Evolutionary conservation across 1,139 yeast genomes (phyloP).

Genomic region (Yamadazyma dushanensis): DNA sequence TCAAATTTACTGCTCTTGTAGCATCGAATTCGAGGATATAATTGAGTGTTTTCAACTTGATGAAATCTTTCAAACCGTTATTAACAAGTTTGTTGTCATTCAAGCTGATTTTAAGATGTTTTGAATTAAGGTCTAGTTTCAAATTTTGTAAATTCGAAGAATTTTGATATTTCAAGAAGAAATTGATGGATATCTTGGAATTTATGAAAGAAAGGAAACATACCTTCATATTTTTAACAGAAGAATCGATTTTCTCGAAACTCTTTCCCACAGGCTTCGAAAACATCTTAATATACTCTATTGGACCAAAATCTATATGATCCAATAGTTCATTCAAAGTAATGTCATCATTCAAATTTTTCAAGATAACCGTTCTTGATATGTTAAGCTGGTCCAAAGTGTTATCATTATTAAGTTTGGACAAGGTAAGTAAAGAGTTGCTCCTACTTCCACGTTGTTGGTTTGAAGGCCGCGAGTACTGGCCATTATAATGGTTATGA

Average conservation of each 20-base stretch:
- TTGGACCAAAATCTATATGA: constrained; percentile 43
- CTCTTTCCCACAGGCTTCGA: constrained; percentile 28
- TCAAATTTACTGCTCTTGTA: constrained; percentile 33
- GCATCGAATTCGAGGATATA: constrained; percentile 43
- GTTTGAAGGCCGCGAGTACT: not conserved
- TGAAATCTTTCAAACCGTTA: constrained; percentile 31
- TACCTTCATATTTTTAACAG: constrained; percentile 20
- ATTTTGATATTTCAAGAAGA: constrained; percentile 37
- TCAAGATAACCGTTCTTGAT: constrained; percentile 40
- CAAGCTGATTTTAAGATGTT: constrained; percentile 30
- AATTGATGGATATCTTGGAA: constrained; percentile 34
- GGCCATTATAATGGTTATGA: constrained; percentile 1
- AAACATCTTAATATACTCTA: constrained; percentile 42
- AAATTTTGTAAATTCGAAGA: constrained; percentile 26
- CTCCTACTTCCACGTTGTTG: not conserved
- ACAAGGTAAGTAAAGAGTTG: constrained; percentile 4
- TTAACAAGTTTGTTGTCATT: constrained; percentile 24
- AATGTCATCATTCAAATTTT: constrained; percentile 29
- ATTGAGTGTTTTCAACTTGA: constrained; percentile 44
- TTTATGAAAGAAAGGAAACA: constrained; percentile 45
- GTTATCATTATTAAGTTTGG: constrained; percentile 16
- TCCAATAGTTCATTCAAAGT: constrained; percentile 33
- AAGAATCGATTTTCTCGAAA: constrained; percentile 21
- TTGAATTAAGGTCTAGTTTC: constrained; percentile 29
- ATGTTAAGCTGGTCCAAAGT: constrained; percentile 34